Conservation (phyloP, 805 yeast genomes). For the Candida cerambycidarum region DNA sequence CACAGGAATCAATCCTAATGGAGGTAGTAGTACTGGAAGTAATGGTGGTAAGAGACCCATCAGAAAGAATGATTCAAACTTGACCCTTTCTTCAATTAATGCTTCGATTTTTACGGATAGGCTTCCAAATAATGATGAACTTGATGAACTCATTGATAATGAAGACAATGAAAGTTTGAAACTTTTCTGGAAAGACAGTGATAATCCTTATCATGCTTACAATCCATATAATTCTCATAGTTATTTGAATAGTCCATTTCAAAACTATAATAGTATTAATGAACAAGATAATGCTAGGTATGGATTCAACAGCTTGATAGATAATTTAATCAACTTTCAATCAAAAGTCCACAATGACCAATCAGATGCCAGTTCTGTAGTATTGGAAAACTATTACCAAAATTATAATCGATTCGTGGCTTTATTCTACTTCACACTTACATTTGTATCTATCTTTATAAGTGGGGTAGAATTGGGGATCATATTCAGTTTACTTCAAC, state of each 20-base stretch:
- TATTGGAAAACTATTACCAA: slow-evolving; percentile 28
- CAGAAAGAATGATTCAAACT: slow-evolving; percentile 10
- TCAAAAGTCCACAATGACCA: slow-evolving; percentile 3
- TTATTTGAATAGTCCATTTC: slow-evolving; percentile 3
- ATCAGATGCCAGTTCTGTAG: slow-evolving; percentile 31
- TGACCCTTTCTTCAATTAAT: slow-evolving; percentile 13
- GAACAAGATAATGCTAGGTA: neutral
- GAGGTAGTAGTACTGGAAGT: neutral
- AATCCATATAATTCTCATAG: neutral
- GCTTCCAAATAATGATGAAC: slow-evolving; percentile 8
- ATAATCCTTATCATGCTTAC: slow-evolving; percentile 4
- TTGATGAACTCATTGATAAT: slow-evolving; percentile 14
- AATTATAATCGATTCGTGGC: slow-evolving; percentile 40
- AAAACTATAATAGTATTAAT: slow-evolving; percentile 3
- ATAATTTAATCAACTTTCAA: slow-evolving; percentile 9
- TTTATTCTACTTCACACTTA: slow-evolving; percentile 29
- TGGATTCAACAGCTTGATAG: slow-evolving; percentile 6
- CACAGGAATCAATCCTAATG: too few species aligned
- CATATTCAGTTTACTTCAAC: slow-evolving; percentile 28
- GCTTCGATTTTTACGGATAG: slow-evolving; percentile 15
- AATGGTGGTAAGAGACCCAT: slow-evolving; percentile 7
- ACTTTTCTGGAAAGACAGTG: slow-evolving; percentile 16
- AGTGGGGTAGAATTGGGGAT: slow-evolving; percentile 43
- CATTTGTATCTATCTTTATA: slow-evolving; percentile 36
- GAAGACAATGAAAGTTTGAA: slow-evolving; percentile 19